Evolutionary conservation across 2,329 filamentous ascomycete genomes (phyloP), one percentile per base, ranked within the genome.

Genomic region (Sporothrix curviconia): DNA sequence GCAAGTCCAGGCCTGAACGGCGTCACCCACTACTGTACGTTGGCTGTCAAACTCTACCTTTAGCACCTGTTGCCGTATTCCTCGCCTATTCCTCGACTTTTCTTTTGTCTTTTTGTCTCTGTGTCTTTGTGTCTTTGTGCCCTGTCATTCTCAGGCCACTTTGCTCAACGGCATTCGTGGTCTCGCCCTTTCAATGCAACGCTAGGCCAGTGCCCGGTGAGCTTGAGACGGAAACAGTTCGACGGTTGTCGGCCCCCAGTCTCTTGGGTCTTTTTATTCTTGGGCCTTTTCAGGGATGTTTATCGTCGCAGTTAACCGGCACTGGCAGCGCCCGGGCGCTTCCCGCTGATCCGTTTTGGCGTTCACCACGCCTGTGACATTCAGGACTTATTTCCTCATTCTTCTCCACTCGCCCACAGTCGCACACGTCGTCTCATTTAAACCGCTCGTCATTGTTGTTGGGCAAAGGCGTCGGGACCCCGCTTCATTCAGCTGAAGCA

Each of bases 381-480:
- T 37, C 12, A 24, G 36, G 17, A 15, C 19, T 24, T 24, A 22
- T 30, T 17, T 37, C 47, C 19, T 19, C 32, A 24, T 15, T 50
- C 15, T 17, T 15, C 25, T 30, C 24, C 25, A 30, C 49, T 39
- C 49, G 8, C 34, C 6, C 34, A 51, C 46, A 30, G 47, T 36
- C 19, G 49, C 49, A 51, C 34, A 51, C 49, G 34, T 40, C 49
- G 49, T 39, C 49, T 51, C 49, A 51, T 51, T 51, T 51, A 51
- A 51, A 40, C 34, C 49, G n/a, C 49, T 39, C 34, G 49, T 39
- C 49, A 39, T 51, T 51, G 49, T 51, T 51, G 49, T 51, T 51
- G 49, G 49, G 49, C 24, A 17, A 14, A 12, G 37, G 32, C 32
- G 32, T n/a, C n/a, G n/a, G 19, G 47, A 50, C 47, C 47, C 47